Evolutionary conservation across 148 eudicot genomes (phyloP), one percentile per base, ranked within the genome.

Genomic region (Cornus kousa): DNA sequence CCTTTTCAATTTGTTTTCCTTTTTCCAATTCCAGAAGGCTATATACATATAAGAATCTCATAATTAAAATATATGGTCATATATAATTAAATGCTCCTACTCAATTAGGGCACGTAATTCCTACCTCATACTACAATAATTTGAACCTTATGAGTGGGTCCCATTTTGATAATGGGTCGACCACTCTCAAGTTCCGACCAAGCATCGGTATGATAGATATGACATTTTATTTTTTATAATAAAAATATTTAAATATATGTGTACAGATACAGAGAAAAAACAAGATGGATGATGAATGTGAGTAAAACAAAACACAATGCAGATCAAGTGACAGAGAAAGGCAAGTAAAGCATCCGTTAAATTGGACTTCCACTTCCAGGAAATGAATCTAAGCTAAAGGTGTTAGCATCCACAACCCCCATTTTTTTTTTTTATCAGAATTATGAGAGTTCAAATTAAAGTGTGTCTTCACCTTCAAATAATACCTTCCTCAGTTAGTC

Each of bases 401-500:
- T 28, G 28, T 28, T 28, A 28, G 28, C 28, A 28, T 28, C 28
- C 28, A 28, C 28, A 28, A 28, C 28, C 28, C 28, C 28, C 28
- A 28, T 28, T 28, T 28, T 28, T 28, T 28, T 28, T 28, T 28
- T 28, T 28, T 28, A 28, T 28, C 28, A 28, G 28, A 28, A 28
- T 28, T 28, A 28, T 28, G 28, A 53, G 19, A 11, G 59, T 53
- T 28, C 8, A 55, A 19, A 31, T 28, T 55, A 19, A 16, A n/a
- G 69, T 39, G 5, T 39, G 5, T 8, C 32, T n/a, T 66, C 72
- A 19, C n/a, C 72, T 33, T 43, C 72, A 32, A 67, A 68, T 76
- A 55, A 66, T 39, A 68, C 79, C 79, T 76, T 43, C 79, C 79
- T 67, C 72, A 68, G 79, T 48, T 76, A 7, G 62, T 59, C 40